Conservation (phyloP, 2,329 filamentous ascomycete genomes). For the Fusarium anthophilum region DNA sequence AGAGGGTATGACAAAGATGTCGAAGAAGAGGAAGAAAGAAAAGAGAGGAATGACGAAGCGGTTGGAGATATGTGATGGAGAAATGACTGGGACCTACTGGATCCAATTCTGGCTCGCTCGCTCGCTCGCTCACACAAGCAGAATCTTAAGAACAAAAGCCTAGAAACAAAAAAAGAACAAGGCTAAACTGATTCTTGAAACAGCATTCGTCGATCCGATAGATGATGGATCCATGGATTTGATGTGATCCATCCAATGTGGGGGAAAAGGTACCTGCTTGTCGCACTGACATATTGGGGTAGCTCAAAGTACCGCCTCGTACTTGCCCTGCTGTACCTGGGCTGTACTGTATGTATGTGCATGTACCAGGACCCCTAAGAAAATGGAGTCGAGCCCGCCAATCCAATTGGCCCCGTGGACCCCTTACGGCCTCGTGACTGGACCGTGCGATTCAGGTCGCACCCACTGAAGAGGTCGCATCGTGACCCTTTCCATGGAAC, state of each 20-base stretch:
- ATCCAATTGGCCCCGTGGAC: conserved; percentile 44
- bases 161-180: conserved; percentile 21
- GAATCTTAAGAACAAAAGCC: conserved; percentile 14
- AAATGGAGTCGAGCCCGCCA: conserved; percentile 25
- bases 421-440: conserved; percentile 40
- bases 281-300: conserved; percentile 10
- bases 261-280: conserved; percentile 10
- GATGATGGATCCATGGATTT: conserved; percentile 21
- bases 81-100: conserved; percentile 5
- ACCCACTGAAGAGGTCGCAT: conserved; percentile 32
- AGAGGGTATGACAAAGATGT: conserved; percentile 4
- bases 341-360: background rate
- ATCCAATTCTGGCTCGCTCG: conserved; percentile 6
- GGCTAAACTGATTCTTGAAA: conserved; percentile 9
- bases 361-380: conserved; percentile 14
- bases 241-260: conserved; percentile 20
- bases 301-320: conserved; percentile 11
- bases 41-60: conserved; percentile 5
- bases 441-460: conserved; percentile 23
- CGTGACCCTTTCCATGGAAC: conserved; percentile 16
- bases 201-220: conserved; percentile 27
- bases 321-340: conserved; percentile 10
- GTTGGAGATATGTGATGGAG: conserved; percentile 17
- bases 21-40: background rate
- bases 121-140: conserved; percentile 3